phyloP scores from a whole-genome alignment of 768 basidiomycete species.

The Tulasnella sp. region DNA sequence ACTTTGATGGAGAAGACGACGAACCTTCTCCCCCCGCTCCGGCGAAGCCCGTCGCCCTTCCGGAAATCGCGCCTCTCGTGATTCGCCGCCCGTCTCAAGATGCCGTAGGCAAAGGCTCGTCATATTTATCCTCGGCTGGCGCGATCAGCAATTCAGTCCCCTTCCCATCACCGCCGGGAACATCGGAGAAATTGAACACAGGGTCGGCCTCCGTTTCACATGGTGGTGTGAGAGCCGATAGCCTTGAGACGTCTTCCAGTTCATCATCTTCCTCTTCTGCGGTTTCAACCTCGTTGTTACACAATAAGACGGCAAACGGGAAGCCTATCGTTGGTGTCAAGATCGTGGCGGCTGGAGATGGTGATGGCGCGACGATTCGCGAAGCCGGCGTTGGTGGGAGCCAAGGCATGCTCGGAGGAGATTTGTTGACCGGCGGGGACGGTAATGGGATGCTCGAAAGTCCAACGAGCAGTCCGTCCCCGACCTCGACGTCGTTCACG shows the following conservation, averaged over 20 bases:
- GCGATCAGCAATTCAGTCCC: constrained; percentile 6
- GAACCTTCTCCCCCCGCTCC: neutral
- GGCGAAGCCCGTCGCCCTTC: neutral
- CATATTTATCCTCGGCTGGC: neutral
- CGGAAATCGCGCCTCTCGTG: neutral
- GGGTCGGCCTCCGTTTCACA: constrained; percentile 22
- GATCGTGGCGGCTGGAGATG: constrained; percentile 13
- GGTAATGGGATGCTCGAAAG: constrained; percentile 47
- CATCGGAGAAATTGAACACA: constrained; percentile 1
- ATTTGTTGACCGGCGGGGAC: constrained; percentile 33
- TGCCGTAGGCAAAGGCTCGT: neutral
- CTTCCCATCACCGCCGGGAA: constrained; percentile 13
- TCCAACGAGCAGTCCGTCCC: constrained; percentile 28
- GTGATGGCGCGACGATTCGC: neutral
- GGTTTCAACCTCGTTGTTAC: neutral
- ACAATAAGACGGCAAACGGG: neutral
- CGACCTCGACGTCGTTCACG: constrained; percentile 18
- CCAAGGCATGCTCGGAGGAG: constrained; percentile 28
- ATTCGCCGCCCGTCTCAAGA: neutral
- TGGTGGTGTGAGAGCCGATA: neutral
- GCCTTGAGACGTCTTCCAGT: constrained; percentile 24
- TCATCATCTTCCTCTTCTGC: constrained; percentile 21
- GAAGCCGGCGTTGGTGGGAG: neutral
- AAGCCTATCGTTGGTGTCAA: neutral
- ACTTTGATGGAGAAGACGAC: neutral